Base-by-base conservation (phyloP, 2,329 filamentous ascomycete genomes). In the Hypoxylon sp. region DNA sequence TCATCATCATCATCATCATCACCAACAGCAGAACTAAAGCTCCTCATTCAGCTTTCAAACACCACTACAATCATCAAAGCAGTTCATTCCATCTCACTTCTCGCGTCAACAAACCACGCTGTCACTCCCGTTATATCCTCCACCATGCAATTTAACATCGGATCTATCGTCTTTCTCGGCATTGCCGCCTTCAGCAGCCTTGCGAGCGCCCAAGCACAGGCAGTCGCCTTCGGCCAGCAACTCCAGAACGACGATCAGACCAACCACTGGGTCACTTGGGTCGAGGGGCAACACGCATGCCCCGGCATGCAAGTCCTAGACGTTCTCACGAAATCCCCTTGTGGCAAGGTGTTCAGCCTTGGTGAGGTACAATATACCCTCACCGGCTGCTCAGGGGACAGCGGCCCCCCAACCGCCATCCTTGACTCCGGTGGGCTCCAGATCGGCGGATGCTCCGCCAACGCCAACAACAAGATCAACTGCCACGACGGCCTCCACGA, bases 201-300 rank as follows among this genome's bases (percentile, higher is more conserved):
- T 20, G 53, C 64, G 6, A 67, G 18, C 18, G 67, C 67, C 36
- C 53, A 64, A 49, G 32, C 32, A 33, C 53, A 64, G 44, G 24
- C 45, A 7, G 44, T 61, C 44, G 58, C 44, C 50, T 66, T 63
- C 59, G 65, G 61, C 32, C 65, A 65, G 49, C 44, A 67, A 26
- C 53, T 67, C 28, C 64, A 62, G 38, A 63, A 67, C 50, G 12
- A 50, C 42, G 64, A 69, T 53, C 64, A 67, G 64, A 61, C 67
- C 49, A 69, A 69, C 53, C 64, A 69, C 50, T 69, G 61, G 67
- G 64, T 67, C 26, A 9, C 26, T 7, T 69, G 64, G 67, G 32
- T 52, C 18, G 64, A 67, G 20, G 64, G 64, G 0, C 9, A 64
- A 16, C 16, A 62, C 33, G 67, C 64, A 1, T 69, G 67, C 54